These are phyloP conservation scores for Moricandia arvensis DNA, from an alignment of 345 rosid genomes.

Conservation along the genomic window DNA sequence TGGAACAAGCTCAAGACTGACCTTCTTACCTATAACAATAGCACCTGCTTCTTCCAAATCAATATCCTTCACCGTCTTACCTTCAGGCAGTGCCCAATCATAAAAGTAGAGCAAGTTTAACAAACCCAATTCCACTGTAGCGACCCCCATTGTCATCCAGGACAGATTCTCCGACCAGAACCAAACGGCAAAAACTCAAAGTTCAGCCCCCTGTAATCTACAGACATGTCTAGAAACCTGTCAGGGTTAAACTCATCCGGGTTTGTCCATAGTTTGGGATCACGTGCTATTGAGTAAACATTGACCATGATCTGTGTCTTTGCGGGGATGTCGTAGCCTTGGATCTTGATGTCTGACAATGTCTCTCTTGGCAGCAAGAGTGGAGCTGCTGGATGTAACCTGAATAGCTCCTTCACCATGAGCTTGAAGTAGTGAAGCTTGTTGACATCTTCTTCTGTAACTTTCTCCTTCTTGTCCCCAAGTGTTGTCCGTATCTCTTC, in stretches of 20 bases:
- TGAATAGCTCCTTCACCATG: slow-evolving; percentile 47
- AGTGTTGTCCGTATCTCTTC: slow-evolving; percentile 37
- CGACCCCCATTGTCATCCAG: slow-evolving; percentile 19
- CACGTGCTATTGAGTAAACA: slow-evolving; percentile 49
- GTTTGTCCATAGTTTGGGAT: slow-evolving; percentile 43
- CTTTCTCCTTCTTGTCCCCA: slow-evolving; percentile 31
- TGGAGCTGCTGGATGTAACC: slow-evolving; percentile 60
- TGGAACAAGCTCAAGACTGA: slow-evolving; percentile 33
- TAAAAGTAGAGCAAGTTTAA: slow-evolving; percentile 31
- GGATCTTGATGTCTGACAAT: slow-evolving; percentile 33
- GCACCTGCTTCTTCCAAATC: slow-evolving; percentile 24
- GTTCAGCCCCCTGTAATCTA: slow-evolving; percentile 43
- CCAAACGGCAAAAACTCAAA: slow-evolving; percentile 54
- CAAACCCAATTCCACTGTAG: slow-evolving; percentile 13
- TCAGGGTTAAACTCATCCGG: slow-evolving; percentile 47
- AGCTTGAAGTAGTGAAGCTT: slow-evolving; percentile 44
- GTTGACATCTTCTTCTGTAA: slow-evolving; percentile 36
- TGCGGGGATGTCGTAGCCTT: slow-evolving; percentile 41
- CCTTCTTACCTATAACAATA: slow-evolving; percentile 23
- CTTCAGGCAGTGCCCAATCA: slow-evolving; percentile 28
- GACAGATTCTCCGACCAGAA: slow-evolving; percentile 38
- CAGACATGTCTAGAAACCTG: slow-evolving; percentile 39
- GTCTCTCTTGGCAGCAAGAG: slow-evolving; percentile 46
- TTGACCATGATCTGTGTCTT: slow-evolving; percentile 42
- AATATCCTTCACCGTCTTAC: slow-evolving; percentile 21